Evolutionary conservation across 305 asterid species (phyloP).

Genomic region (Fraxinus paxiana): DNA sequence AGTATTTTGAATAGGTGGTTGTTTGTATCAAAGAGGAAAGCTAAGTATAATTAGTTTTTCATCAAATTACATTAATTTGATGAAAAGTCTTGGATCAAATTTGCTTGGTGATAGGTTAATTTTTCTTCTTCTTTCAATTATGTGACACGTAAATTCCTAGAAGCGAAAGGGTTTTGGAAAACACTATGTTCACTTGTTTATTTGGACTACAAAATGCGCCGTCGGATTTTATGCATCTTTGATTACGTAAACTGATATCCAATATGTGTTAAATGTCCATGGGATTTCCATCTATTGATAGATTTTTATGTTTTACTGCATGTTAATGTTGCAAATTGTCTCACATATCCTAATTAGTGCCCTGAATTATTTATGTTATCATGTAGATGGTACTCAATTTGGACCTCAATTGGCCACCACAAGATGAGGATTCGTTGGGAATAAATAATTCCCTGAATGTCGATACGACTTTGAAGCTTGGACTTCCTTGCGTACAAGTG

Average conservation of each 20-base stretch:
- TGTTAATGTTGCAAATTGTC: neutral
- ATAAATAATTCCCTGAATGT: neutral
- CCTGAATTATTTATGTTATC: neutral
- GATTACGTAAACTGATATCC: neutral
- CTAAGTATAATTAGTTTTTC: neutral
- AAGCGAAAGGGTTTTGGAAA: neutral
- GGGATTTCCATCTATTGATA: neutral
- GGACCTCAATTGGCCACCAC: constrained; percentile 10
- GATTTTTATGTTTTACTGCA: neutral
- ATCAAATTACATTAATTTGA: neutral
- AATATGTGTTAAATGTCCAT: neutral
- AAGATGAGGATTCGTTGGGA: neutral
- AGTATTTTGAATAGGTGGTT: neutral
- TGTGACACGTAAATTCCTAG: neutral
- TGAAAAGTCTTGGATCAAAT: neutral
- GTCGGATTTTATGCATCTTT: neutral
- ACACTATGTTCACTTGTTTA: neutral
- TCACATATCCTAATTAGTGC: neutral
- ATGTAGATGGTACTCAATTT: constrained; percentile 6
- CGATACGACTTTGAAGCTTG: constrained; percentile 3
- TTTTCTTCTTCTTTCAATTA: neutral
- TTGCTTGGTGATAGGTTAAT: neutral
- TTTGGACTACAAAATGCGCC: neutral
- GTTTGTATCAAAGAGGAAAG: neutral
- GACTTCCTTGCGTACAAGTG: neutral